A percentile compares a stretch with the other conserved stretches of the same genome.
phyloP scores from a whole-genome alignment of 2,329 filamentous ascomycete genomes.

The Xylariaceae sp. region DNA sequence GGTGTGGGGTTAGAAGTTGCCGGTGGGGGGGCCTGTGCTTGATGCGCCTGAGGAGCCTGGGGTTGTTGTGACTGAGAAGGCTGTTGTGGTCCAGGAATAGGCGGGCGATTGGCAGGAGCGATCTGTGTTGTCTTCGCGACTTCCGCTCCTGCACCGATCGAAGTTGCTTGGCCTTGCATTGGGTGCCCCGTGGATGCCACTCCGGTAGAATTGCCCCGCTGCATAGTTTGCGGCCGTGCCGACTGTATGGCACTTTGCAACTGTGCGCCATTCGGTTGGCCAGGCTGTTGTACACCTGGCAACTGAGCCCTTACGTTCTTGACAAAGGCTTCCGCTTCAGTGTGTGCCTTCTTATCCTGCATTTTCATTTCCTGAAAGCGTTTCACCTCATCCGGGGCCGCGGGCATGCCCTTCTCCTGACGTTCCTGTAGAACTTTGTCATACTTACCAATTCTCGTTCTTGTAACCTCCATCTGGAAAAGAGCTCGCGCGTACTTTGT shows the following conservation, averaged over 20 bases:
- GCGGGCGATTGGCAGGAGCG: constrained; percentile 22
- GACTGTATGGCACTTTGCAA: constrained; percentile 19
- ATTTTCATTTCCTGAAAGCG: constrained; percentile 20
- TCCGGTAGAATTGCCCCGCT: constrained; percentile 18
- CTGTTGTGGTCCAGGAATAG: constrained; percentile 16
- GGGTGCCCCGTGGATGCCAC: constrained; percentile 23
- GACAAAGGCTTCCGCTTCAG: constrained; percentile 24
- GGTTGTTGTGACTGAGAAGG: background rate
- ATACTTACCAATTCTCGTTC: constrained; percentile 16
- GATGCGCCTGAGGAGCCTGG: background rate
- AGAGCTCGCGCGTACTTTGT: constrained; percentile 25
- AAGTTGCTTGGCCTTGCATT: constrained; percentile 32
- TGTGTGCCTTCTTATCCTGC: constrained; percentile 21
- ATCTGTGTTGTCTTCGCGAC: constrained; percentile 32
- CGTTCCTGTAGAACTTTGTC: constrained; percentile 28
- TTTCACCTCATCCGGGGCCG: constrained; percentile 24
- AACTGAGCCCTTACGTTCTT: constrained; percentile 25
- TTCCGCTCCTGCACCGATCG: constrained; percentile 33
- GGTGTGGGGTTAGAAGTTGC: background rate
- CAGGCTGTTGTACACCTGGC: background rate
- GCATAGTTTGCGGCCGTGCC: constrained; percentile 27
- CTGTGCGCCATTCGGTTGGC: constrained; percentile 14
- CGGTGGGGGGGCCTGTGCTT: constrained; percentile 11
- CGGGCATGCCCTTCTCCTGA: constrained; percentile 22
- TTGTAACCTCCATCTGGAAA: constrained; percentile 27